Percentiles rank a stretch among this genome's conserved stretches.
Evolutionary conservation across 805 yeast species (phyloP).

Genomic region (Wickerhamomyces sydowiorum): DNA sequence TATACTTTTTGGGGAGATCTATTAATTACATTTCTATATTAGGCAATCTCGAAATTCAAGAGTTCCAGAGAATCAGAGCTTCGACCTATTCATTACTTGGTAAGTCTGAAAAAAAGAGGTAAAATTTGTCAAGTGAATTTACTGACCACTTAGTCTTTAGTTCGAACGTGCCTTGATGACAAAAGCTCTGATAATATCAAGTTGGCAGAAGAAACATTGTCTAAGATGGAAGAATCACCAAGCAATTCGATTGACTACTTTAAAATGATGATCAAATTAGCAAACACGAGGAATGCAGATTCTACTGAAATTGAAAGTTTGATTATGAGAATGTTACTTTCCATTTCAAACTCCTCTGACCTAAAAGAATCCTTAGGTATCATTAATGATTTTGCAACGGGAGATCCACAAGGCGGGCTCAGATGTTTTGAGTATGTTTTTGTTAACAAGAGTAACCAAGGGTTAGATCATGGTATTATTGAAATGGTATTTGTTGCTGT

Average conservation of each 20-base stretch:
- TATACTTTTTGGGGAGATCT: conserved; percentile 14
- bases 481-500: conserved; percentile 23
- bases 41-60: conserved; percentile 8
- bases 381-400: conserved; percentile 23
- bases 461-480: conserved; percentile 15
- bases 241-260: conserved; percentile 27
- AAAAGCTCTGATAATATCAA: conserved; percentile 9
- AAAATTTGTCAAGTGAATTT: too few species aligned
- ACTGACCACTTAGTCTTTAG: too few species aligned
- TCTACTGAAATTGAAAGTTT: conserved; percentile 20
- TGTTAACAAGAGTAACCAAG: conserved; percentile 24
- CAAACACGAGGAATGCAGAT: conserved; percentile 9
- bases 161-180: conserved; percentile 22
- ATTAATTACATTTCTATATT: conserved; percentile 8
- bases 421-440: conserved; percentile 30
- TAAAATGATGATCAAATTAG: conserved; percentile 21
- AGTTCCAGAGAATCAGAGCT: conserved; percentile 15
- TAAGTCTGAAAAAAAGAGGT: too few species aligned
- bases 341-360: conserved; percentile 19
- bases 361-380: conserved; percentile 21
- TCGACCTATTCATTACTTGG: conserved; percentile 19
- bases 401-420: conserved; percentile 22
- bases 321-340: conserved; percentile 31
- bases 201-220: conserved; percentile 18
- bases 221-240: conserved; percentile 20